Conservation (phyloP, 2,329 filamentous ascomycete species). For the Blastomyces parvus region DNA sequence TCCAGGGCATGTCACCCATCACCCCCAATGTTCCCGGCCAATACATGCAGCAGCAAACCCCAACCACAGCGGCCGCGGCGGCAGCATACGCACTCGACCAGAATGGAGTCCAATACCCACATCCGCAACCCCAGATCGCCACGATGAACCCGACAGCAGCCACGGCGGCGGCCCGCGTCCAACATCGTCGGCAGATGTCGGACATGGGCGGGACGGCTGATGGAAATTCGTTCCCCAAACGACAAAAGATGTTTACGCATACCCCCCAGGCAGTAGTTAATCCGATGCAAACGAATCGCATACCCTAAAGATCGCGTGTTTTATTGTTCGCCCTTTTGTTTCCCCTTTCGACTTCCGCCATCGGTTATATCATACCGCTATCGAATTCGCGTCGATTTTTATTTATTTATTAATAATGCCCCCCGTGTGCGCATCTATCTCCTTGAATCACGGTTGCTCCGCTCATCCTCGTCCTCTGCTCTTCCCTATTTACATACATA, state of each 20-base stretch:
- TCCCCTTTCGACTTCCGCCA: neutral
- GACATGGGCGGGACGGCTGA: slow-evolving; percentile 49
- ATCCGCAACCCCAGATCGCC: slow-evolving; percentile 16
- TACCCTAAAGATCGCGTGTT: slow-evolving; percentile 8
- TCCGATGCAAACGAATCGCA: slow-evolving; percentile 41
- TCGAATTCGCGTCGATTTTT: neutral
- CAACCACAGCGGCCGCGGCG: slow-evolving; percentile 11
- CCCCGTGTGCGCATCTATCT: neutral
- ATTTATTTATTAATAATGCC: neutral
- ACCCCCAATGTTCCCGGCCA: slow-evolving; percentile 38
- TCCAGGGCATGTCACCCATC: slow-evolving; percentile 50
- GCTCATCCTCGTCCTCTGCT: neutral
- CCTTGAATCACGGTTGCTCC: neutral
- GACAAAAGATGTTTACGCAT: slow-evolving; percentile 48
- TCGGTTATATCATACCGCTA: neutral
- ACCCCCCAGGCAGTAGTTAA: slow-evolving; percentile 34
- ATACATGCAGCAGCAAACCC: slow-evolving; percentile 26
- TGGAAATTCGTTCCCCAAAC: slow-evolving; percentile 45
- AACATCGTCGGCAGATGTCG: slow-evolving; percentile 50
- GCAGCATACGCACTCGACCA: slow-evolving; percentile 14
- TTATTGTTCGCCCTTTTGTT: neutral
- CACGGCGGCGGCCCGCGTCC: neutral
- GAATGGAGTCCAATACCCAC: slow-evolving; percentile 16
- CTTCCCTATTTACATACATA: neutral
- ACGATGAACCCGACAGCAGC: slow-evolving; percentile 20